Base-by-base conservation (phyloP, 352 stramenopile genomes). In the Pythium guiyangense region DNA sequence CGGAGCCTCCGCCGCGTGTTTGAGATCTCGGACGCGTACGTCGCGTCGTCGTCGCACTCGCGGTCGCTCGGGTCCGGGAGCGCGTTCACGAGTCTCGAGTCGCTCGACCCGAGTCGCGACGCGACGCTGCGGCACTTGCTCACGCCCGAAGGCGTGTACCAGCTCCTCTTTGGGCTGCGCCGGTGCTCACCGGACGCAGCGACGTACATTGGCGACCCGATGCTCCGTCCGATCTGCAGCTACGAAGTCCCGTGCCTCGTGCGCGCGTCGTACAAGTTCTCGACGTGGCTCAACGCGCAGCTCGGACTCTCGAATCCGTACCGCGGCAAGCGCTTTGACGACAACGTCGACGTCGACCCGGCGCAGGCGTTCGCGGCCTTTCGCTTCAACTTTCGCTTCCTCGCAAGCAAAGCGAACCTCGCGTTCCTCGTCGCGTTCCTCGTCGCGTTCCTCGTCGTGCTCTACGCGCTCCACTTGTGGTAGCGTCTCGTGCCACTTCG, bases 331-430 rank as follows among this genome's bases (percentile, higher is more conserved):
- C 68, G 67, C 20, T 77, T 94, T 20, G 74, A 90, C 37, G 79
- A 91, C 67, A 94, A 94, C 48, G 31, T 89, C 15, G 60, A 81
- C 43, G 75, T 92, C 42, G 77, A 90, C 49, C 66, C 80, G 27
- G 49, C 52, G 10, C 51, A 52, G 17, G 64, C 45, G 17, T 67
- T 66, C 51, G 60, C 57, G 4, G 39, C 45, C 9, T 95, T 95
- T 64, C 83, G 81, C 27, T 90, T 93, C 68, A 92, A 95, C 67
- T 74, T 95, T 50, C 85, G 85, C 62, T 95, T 92, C 63, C 72
- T 95, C 43, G 85, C 85, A 31, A 91, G 77, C 72, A 93, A 89
- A 58, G 67, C 83, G n/a, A 95, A 95, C 69, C 74, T 95, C 40
- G 70, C 67, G 43, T 89, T 81, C 44, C 69, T 95, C 15, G 52